Evolutionary conservation across 306 rosid genomes (phyloP), one percentile per base, ranked within the genome.

Genomic region (Quercus wislizeni): DNA sequence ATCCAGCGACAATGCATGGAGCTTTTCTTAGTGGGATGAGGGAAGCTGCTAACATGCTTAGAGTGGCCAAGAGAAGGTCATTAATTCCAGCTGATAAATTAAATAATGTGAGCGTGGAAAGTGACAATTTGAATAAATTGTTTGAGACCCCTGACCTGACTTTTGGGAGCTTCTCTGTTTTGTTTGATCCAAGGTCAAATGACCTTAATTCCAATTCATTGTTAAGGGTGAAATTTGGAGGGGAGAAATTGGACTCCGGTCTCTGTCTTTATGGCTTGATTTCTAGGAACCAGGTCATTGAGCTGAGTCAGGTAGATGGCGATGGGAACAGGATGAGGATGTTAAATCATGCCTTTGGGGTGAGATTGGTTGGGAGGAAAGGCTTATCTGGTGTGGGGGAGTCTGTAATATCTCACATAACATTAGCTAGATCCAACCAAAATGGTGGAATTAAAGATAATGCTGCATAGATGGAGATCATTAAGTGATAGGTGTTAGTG

Each of bases 1-100:
- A 91, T 85, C 98, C 98, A 10, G 98, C 98, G 1, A 93, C 97
- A 57, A 93, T 93, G 98, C 98, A 93, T 2, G 97, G 98, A 68
- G 98, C 97, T 51, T 87, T 93, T 78, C 93, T 93, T 15, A 93
- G 98, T 74, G 97, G 98, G 80, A 84, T 93, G 94, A 93, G 97
- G 86, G 98, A 93, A 82, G 98, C 97, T 82, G 98, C 97, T 68
- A 93, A 93, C 83, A 90, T 93, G 9, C 73, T 88, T 73, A 93
- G 98, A 85, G 90, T 78, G 74, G 83, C 97, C 41, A 90, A 81
- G 90, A 87, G 84, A 30, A 86, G 90, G 84, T 76, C 85, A 8
- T 67, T 73, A 1, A 62, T 21, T 38, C 80, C 81, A 3, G 61
- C 56, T 73, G 76, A 91, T 73, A 76, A 84, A 63, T 38, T 64